phyloP scores from a whole-genome alignment of 2,329 filamentous ascomycete species.

The Aureobasidium namibiae region DNA sequence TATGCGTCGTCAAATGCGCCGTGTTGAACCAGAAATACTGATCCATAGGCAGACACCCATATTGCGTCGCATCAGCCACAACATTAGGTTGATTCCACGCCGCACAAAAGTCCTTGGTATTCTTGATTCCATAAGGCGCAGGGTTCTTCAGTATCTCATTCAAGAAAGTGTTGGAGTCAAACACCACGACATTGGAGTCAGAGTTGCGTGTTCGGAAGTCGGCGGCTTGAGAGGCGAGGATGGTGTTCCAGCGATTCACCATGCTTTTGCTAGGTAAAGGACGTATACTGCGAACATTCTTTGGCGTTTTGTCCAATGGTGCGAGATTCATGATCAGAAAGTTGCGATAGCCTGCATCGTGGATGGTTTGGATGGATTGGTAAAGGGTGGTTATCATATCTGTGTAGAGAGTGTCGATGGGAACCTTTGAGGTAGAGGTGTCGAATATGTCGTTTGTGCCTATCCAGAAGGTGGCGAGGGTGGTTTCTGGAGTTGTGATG shows the following conservation, averaged over 20 bases:
- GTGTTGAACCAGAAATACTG: slow-evolving; percentile 43
- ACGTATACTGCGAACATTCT: slow-evolving; percentile 25
- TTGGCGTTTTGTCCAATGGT: slow-evolving; percentile 39
- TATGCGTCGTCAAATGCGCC: slow-evolving; percentile 38
- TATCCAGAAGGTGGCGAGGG: slow-evolving; percentile 47
- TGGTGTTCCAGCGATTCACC: slow-evolving; percentile 37
- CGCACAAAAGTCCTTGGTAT: slow-evolving; percentile 38
- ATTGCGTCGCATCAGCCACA: slow-evolving; percentile 32
- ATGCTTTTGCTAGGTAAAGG: slow-evolving; percentile 39
- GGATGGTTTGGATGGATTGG: slow-evolving; percentile 32
- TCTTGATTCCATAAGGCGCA: slow-evolving; percentile 34
- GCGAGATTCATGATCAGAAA: slow-evolving; percentile 46
- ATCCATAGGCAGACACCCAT: slow-evolving; percentile 37
- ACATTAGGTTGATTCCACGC: slow-evolving; percentile 41
- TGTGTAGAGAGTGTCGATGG: slow-evolving; percentile 27
- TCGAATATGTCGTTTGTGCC: slow-evolving; percentile 46
- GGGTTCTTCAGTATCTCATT: not conserved
- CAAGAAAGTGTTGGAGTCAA: not conserved
- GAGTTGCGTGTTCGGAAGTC: slow-evolving; percentile 27
- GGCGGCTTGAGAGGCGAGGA: slow-evolving; percentile 28
- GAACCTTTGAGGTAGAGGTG: not conserved
- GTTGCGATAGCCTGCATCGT: slow-evolving; percentile 35
- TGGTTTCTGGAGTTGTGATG: slow-evolving; percentile 25
- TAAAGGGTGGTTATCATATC: slow-evolving; percentile 35
- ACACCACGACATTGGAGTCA: slow-evolving; percentile 28